Evolutionary conservation across 2,329 filamentous ascomycete species (phyloP).

Genomic region (Cadophora luteo-olivacea): DNA sequence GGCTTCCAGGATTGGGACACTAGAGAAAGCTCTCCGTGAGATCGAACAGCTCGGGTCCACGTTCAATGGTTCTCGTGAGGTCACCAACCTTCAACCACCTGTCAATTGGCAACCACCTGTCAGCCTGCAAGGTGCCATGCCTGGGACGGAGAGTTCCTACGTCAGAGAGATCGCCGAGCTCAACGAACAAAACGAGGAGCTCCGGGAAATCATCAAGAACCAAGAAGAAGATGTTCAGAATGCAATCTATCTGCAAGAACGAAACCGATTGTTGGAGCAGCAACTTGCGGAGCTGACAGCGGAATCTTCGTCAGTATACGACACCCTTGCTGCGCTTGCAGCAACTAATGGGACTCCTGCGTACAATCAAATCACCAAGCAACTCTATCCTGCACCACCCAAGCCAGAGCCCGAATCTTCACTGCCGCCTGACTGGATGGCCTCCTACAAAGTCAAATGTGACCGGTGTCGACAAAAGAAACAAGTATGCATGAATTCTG

Average conservation of each 20-base stretch:
- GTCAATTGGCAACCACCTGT: too few relatives aligned
- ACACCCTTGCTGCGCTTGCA: background rate
- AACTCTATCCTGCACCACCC: background rate
- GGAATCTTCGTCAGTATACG: slow-evolving; percentile 1
- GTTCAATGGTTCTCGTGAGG: background rate
- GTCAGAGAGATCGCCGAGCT: background rate
- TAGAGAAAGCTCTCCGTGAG: slow-evolving; percentile 4
- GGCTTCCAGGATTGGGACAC: background rate
- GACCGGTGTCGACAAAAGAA: background rate
- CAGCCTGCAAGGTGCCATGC: background rate
- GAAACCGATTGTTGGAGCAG: background rate
- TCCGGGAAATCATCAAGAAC: slow-evolving; percentile 2
- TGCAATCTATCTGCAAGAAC: background rate
- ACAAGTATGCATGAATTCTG: background rate
- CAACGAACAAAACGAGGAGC: slow-evolving; percentile 18
- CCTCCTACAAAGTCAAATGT: background rate
- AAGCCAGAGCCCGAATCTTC: background rate
- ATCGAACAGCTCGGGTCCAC: background rate
- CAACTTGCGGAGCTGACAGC: slow-evolving; percentile 7
- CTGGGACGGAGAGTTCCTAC: background rate
- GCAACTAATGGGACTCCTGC: background rate
- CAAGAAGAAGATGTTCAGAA: slow-evolving; percentile 8
- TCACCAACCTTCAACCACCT: too few relatives aligned
- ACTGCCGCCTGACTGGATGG: background rate
- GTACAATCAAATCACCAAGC: background rate